phyloP scores from a whole-genome alignment of 331 rosid genomes.

The Pyracantha coccinea region DNA sequence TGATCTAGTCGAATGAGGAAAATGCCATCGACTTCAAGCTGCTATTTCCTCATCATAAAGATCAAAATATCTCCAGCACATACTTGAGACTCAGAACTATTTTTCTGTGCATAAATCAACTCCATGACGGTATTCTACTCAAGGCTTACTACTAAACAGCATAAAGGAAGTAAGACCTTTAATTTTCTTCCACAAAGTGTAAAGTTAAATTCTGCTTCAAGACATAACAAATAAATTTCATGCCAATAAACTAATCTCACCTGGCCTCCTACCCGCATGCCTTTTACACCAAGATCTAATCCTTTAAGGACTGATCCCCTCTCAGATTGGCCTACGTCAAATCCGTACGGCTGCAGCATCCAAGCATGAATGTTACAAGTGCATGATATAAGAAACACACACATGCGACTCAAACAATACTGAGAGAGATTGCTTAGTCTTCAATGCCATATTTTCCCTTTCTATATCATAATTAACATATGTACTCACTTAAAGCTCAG shows the following conservation, averaged over 20 bases:
- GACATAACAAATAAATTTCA: slow-evolving; percentile 3
- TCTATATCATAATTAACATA: background rate
- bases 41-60: too few species aligned
- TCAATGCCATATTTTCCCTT: background rate
- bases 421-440: background rate
- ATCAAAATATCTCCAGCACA: too few species aligned
- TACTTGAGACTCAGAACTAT: background rate
- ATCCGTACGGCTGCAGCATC: slow-evolving; percentile 91
- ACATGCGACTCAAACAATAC: background rate
- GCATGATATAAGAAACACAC: background rate
- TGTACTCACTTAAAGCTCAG: background rate
- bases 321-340: slow-evolving; percentile 90
- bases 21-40: too few species aligned
- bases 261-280: slow-evolving; percentile 99
- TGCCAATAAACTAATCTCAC: slow-evolving; percentile 29
- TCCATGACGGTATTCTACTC: background rate
- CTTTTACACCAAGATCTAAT: slow-evolving; percentile 82
- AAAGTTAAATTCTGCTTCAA: background rate
- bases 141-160: background rate
- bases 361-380: slow-evolving; percentile 20
- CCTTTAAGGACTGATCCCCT: slow-evolving; percentile 85
- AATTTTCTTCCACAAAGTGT: background rate
- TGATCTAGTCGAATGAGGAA: too few species aligned
- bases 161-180: background rate
- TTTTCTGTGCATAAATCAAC: background rate